Conservation (phyloP, 2,329 filamentous ascomycete species). For the Nothophoma quercina region DNA sequence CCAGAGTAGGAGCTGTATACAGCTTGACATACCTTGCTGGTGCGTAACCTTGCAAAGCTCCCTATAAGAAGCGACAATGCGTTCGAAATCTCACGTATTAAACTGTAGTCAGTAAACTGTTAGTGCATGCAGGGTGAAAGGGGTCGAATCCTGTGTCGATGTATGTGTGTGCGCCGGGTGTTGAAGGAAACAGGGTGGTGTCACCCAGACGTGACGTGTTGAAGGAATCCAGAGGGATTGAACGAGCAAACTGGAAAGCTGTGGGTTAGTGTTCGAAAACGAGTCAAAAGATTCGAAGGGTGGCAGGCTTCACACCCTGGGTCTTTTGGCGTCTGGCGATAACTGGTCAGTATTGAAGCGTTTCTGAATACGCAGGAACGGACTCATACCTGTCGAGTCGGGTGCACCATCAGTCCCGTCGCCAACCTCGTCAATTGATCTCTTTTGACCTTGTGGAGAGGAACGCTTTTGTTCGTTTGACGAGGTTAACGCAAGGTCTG, state of each 20-base stretch:
- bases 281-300: constrained; percentile 24
- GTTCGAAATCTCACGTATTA: background rate
- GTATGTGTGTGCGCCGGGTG: background rate
- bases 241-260: constrained; percentile 14
- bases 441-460: constrained; percentile 44
- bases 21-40: constrained; percentile 16
- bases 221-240: background rate
- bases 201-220: background rate
- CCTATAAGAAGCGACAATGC: background rate
- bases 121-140: constrained; percentile 12
- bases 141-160: background rate
- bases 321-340: constrained; percentile 40
- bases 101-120: constrained; percentile 10
- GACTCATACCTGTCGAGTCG: constrained; percentile 39
- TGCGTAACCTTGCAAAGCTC: background rate
- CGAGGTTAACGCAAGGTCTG: constrained; percentile 34
- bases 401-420: constrained; percentile 35
- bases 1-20: background rate
- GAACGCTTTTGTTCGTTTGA: constrained; percentile 30
- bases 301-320: constrained; percentile 37
- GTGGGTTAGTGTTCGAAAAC: constrained; percentile 30
- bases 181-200: background rate
- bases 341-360: constrained; percentile 19
- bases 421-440: constrained; percentile 44
- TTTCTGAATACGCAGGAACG: constrained; percentile 1